Base-by-base conservation (phyloP, 2,329 filamentous ascomycete species). In the Thielaviopsis euricoi region DNA sequence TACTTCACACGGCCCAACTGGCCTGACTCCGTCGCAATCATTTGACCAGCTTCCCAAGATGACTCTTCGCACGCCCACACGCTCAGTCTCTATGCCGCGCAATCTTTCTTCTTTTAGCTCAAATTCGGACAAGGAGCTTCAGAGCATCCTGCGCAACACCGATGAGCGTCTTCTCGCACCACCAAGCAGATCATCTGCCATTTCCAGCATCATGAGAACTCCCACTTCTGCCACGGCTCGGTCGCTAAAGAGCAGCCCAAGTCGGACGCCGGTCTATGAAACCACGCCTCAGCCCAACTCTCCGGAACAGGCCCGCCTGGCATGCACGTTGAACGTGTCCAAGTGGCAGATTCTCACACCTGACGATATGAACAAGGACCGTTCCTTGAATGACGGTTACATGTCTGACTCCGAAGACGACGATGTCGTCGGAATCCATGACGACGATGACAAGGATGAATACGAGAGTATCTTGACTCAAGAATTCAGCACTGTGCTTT, bases 71-170 rank as follows among this genome's bases (percentile, higher is more conserved):
- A 21, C 43, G 9, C 43, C 43, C 43, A n/a, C n/a, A 9, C 43
- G 43, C 6, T 48, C 43, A 10, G n/a, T 48, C 17, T 48, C 43
- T 10, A 48, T 48, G 43, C 43, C 43, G 43, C 43, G 43, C n/a
- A 10, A 48, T 48, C n/a, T 48, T 21, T 48, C 43, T 19, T n/a
- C n/a, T 10, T n/a, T 48, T n/a, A 48, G 3, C 17, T 48, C 43
- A 19, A 48, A 48, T n/a, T 48, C 76, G 0, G 77, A 80, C 61
- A 70, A 72, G 12, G 76, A 76, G 1, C 65, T 81, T 25, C 69
- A 72, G 1, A 69, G 75, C 60, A 81, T 81, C 26, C 67, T 81
- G 33, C 71, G 70, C 50, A 76, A 71, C 37, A 81, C 78, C 1
- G 78, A 80, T 25, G 69, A 74, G 67, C 69, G 77, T 10, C 69